Base-by-base conservation (phyloP, 2,329 filamentous ascomycete species). In the Verticillium klebahnii region DNA sequence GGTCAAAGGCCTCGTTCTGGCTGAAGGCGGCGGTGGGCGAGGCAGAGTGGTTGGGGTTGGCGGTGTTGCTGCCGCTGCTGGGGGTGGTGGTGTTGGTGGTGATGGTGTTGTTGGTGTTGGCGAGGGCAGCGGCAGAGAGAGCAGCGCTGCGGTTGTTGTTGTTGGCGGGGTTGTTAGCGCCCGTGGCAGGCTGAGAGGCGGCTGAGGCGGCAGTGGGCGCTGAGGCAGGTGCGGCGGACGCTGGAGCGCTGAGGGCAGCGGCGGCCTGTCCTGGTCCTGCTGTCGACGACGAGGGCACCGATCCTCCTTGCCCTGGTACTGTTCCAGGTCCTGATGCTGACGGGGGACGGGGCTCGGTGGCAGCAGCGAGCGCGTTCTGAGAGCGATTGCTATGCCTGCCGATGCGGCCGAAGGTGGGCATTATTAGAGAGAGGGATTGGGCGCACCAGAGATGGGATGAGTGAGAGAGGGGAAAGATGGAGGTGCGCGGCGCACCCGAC, bases 321-420 rank as follows among this genome's bases (percentile, higher is more conserved):
- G 57, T 12, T 62, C 62, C 29, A 63, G 63, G 29, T 56, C 64
- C 29, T 67, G 67, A 64, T 65, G 68, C 66, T 67, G 60, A 62
- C 66, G 61, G 69, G 73, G 64, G 70, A 74, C 68, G 71, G 75
- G 74, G 72, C 71, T 82, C 82, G 69, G 54, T 31, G 17, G 54
- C 54, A 56, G 25, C 32, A 34, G 77, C 75, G 69, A 85, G 77
- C 66, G 80, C 79, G 71, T 83, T 82, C 75, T 85, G 83, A 72
- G 83, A 83, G 69, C 82, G 81, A 70, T 83, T 83, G 77, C 78
- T 80, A 73, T 83, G 79, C 77, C 77, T 84, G 72, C 80, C 78
- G 72, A 84, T 74, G 71, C 82, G 82, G 75, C 78, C 76, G 74
- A 85, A 85, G 74, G 74, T 74, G 69, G 78, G 81, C 82, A 85